phyloP scores from a whole-genome alignment of 352 stramenopile species.

The Elongisporangium undulatum region DNA sequence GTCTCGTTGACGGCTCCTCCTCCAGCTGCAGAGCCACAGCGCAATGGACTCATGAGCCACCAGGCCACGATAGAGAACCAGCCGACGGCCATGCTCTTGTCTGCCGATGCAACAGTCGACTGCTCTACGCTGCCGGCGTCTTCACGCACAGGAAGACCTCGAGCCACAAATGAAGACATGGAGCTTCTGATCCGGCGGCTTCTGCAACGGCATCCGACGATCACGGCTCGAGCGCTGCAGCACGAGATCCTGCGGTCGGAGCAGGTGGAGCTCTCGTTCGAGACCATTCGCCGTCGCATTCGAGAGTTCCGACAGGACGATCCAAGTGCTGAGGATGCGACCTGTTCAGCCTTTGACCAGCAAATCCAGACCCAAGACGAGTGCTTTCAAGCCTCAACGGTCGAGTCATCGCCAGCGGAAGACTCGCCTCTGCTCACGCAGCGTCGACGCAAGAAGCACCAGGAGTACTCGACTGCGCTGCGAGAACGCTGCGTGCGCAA shows the following conservation, averaged over 20 bases:
- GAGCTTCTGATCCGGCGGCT: conserved; percentile 24
- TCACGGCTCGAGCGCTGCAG: conserved; percentile 23
- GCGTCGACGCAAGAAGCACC: conserved; percentile 25
- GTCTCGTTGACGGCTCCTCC: background rate
- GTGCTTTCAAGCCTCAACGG: background rate
- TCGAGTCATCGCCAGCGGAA: conserved; percentile 1
- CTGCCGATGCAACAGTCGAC: background rate
- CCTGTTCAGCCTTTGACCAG: background rate
- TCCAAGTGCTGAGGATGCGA: background rate
- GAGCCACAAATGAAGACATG: conserved; percentile 20
- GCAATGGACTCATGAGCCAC: background rate
- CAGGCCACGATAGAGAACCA: background rate
- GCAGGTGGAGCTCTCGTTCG: conserved; percentile 25
- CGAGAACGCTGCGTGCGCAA: conserved; percentile 47
- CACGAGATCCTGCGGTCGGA: conserved; percentile 12
- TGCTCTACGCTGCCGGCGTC: background rate
- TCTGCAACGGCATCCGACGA: conserved; percentile 10
- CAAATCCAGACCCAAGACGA: background rate
- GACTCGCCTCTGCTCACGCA: background rate
- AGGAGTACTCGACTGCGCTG: conserved; percentile 53
- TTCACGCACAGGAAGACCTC: conserved; percentile 17
- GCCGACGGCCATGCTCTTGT: background rate
- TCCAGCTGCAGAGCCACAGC: background rate
- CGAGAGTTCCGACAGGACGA: conserved; percentile 17
- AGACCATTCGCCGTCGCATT: conserved; percentile 35